Conservation (phyloP, 139 green algal species). For the Chlorella sp. region DNA sequence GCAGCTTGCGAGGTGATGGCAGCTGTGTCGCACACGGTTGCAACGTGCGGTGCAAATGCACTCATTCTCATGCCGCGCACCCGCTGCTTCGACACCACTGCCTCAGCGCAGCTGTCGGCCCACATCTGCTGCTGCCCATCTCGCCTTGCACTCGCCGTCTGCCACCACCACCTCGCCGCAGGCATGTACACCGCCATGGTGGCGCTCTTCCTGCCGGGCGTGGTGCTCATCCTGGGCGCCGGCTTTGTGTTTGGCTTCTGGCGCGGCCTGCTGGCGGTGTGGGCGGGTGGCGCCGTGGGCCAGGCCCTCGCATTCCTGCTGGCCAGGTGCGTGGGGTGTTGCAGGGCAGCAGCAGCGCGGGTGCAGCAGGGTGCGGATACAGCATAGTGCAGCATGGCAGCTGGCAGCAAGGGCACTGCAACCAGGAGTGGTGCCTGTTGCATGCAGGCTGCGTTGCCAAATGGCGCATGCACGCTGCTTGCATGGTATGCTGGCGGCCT, state of each 20-base stretch:
- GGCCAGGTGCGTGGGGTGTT: background rate
- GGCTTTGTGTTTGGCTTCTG: conserved; percentile 68
- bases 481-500: too few relatives aligned
- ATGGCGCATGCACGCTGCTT: too few relatives aligned
- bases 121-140: background rate
- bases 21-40: background rate
- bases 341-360: too few relatives aligned
- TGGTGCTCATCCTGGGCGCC: conserved; percentile 58
- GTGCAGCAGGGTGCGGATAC: too few relatives aligned
- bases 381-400: too few relatives aligned
- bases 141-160: background rate
- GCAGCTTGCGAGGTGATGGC: background rate
- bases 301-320: conserved; percentile 63
- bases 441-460: too few relatives aligned
- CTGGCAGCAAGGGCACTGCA: too few relatives aligned
- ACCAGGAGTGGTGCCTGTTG: too few relatives aligned
- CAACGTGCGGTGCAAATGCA: background rate
- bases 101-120: background rate
- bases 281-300: conserved; percentile 60
- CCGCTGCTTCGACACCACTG: too few relatives aligned
- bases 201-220: conserved; percentile 58
- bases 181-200: conserved; percentile 56
- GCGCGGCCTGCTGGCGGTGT: conserved; percentile 61
- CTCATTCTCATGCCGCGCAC: background rate
- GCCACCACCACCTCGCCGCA: background rate